A percentile compares a stretch with the other conserved stretches of the same genome.
These are phyloP conservation scores for Clitopilus hobsonii DNA, from an alignment of 768 basidiomycete species.

Conservation along the genomic window DNA sequence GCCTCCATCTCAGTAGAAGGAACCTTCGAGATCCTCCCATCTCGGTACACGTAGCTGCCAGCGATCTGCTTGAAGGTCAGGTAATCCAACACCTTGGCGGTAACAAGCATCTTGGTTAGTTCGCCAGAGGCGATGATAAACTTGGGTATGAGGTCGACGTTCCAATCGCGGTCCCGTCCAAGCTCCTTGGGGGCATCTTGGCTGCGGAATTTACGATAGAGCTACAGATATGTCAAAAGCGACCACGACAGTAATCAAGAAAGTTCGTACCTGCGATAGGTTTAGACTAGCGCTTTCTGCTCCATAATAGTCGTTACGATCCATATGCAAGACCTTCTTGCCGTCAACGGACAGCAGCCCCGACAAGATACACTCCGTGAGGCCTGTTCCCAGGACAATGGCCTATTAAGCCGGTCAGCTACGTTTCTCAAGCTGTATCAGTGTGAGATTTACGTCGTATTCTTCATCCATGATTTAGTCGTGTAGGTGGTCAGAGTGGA, in stretches of 20 bases:
- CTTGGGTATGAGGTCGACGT: conserved; percentile 96
- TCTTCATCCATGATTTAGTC: conserved; percentile 93
- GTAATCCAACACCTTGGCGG: conserved; percentile 97
- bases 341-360: conserved; percentile 98
- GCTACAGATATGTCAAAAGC: conserved; percentile 40
- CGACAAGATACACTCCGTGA: conserved; percentile 98
- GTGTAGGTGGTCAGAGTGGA: conserved; percentile 19
- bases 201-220: conserved; percentile 93
- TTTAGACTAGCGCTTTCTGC: conserved; percentile 97
- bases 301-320: conserved; percentile 98
- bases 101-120: conserved; percentile 95
- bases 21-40: conserved; percentile 95
- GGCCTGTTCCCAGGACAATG: conserved; percentile 91
- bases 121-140: conserved; percentile 99
- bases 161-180: conserved; percentile 96
- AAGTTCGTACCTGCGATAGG: conserved; percentile 77
- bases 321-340: conserved; percentile 99
- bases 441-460: conserved; percentile 69
- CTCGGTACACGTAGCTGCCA: conserved; percentile 95
- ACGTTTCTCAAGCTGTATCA: too few relatives aligned
- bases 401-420: conserved; percentile 42
- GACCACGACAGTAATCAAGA: not conserved
- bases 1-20: conserved; percentile 98
- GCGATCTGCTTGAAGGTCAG: conserved; percentile 99
- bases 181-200: conserved; percentile 76